A percentile compares a stretch with the other conserved stretches of the same genome.
These are phyloP conservation scores for Coemansia aciculifera DNA, from an alignment of 192 early-diverging fungal species.

Conservation along the genomic window DNA sequence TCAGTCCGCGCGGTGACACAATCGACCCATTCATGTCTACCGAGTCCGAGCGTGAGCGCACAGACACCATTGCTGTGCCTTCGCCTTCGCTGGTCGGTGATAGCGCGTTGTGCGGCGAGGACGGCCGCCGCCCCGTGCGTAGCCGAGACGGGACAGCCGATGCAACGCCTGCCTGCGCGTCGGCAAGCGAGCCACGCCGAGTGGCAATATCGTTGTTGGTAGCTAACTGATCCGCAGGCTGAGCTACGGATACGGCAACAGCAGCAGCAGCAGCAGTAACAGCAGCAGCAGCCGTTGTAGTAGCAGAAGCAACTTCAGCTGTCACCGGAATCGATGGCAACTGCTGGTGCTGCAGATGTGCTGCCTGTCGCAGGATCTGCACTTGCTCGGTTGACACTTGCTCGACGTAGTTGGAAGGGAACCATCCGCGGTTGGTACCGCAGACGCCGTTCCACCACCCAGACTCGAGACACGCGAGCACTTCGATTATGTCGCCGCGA, in stretches of 20 bases:
- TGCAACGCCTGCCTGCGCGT: conserved; percentile 56
- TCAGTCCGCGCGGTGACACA: conserved; percentile 19
- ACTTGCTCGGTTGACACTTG: conserved; percentile 60
- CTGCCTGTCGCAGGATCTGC: conserved; percentile 43
- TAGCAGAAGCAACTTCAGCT: background rate
- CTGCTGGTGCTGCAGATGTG: conserved; percentile 19
- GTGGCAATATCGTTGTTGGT: conserved; percentile 16
- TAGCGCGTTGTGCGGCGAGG: conserved; percentile 30
- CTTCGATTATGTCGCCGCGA: conserved; percentile 86
- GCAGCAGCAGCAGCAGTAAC: conserved; percentile 15
- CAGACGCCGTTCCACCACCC: conserved; percentile 98
- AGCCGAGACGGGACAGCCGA: conserved; percentile 57
- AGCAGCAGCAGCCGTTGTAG: conserved; percentile 17
- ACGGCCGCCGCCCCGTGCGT: conserved; percentile 46
- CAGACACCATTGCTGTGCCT: conserved; percentile 3
- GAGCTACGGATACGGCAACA: conserved; percentile 18
- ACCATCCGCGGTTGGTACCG: conserved; percentile 81
- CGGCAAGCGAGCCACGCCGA: conserved; percentile 57
- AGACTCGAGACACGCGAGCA: conserved; percentile 82
- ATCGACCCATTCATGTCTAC: conserved; percentile 17
- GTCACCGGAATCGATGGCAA: conserved; percentile 1
- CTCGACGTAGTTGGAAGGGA: conserved; percentile 84
- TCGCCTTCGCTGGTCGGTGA: conserved; percentile 1
- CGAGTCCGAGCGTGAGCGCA: conserved; percentile 26
- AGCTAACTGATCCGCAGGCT: conserved; percentile 13